Conservation (phyloP, 140 eudicot genomes). For the Erigeron philadelphicus region DNA sequence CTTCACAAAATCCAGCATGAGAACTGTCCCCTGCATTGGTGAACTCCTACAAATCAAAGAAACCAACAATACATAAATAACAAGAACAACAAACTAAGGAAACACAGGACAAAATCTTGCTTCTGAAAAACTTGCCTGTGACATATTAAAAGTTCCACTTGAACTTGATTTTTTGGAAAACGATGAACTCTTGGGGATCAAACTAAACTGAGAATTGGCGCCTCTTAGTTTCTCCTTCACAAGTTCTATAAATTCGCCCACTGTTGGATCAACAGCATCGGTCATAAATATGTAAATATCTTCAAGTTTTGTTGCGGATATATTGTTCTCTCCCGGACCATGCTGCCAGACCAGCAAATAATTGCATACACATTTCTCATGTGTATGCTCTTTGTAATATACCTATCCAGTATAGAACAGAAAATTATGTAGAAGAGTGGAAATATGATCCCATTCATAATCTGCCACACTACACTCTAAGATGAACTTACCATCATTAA, state of each 20-base stretch:
- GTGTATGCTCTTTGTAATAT: slow-evolving; percentile 38
- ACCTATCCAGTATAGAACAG: slow-evolving; percentile 39
- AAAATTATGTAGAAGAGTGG: background rate
- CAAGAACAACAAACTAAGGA: slow-evolving; percentile 12
- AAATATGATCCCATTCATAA: background rate
- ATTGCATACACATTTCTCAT: slow-evolving; percentile 48
- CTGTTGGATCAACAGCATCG: slow-evolving; percentile 29
- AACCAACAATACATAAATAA: slow-evolving; percentile 12
- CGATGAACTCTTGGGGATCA: slow-evolving; percentile 4
- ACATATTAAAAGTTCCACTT: slow-evolving; percentile 15
- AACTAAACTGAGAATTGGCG: slow-evolving; percentile 7
- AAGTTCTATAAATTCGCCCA: slow-evolving; percentile 33
- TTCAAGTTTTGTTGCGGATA: slow-evolving; percentile 36
- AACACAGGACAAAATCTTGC: background rate
- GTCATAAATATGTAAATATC: slow-evolving; percentile 32
- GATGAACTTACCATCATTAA: background rate
- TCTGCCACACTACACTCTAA: slow-evolving; percentile 13
- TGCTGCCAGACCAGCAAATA: slow-evolving; percentile 58
- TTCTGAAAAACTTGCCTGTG: slow-evolving; percentile 39
- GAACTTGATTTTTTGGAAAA: slow-evolving; percentile 20
- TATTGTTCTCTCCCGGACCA: slow-evolving; percentile 51
- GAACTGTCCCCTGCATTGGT: slow-evolving; percentile 20
- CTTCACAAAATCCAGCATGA: slow-evolving; percentile 20
- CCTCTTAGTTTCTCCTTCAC: slow-evolving; percentile 36
- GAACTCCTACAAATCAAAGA: slow-evolving; percentile 35